Evolutionary conservation across 768 basidiomycete genomes (phyloP).

Genomic region (Plicaturopsis crispa): DNA sequence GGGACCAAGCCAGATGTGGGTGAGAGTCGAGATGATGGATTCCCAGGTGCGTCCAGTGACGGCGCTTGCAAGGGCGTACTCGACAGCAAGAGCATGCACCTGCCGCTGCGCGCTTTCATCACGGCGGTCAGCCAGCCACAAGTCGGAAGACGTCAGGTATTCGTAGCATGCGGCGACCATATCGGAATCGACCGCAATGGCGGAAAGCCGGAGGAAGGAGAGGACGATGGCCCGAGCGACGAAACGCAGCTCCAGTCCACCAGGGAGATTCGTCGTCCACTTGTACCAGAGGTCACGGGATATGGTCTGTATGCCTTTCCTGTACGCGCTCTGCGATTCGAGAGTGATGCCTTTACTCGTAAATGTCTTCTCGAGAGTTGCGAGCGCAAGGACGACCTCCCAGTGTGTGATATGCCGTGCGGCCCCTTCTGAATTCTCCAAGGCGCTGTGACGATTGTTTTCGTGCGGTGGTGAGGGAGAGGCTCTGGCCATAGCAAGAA

Average conservation of each 20-base stretch:
- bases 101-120: conserved; percentile 5
- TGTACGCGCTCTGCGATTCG: conserved; percentile 1
- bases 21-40: conserved; percentile 23
- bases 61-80: conserved; percentile 18
- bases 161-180: conserved; percentile 29
- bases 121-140: conserved; percentile 17
- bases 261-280: conserved; percentile 24
- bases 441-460: no score
- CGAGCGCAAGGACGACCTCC: conserved; percentile 34
- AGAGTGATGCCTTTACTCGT: conserved; percentile 3
- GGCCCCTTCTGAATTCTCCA: not conserved
- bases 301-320: conserved; percentile 16
- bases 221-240: conserved; percentile 31
- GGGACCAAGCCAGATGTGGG: conserved; percentile 13
- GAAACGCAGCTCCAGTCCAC: conserved; percentile 7
- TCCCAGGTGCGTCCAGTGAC: conserved; percentile 18
- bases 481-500: conserved; percentile 30
- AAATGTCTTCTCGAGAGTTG: conserved; percentile 25
- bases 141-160: conserved; percentile 19
- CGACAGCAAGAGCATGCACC: conserved; percentile 10
- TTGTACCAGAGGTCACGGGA: conserved; percentile 29
- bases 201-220: conserved; percentile 40
- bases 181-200: conserved; percentile 24
- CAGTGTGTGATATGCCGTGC: conserved; percentile 16
- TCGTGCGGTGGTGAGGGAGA: no score